A percentile compares a stretch with the other conserved stretches of the same genome.
phyloP scores from a whole-genome alignment of 129 eudicot genomes.

The Mikania micrantha region DNA sequence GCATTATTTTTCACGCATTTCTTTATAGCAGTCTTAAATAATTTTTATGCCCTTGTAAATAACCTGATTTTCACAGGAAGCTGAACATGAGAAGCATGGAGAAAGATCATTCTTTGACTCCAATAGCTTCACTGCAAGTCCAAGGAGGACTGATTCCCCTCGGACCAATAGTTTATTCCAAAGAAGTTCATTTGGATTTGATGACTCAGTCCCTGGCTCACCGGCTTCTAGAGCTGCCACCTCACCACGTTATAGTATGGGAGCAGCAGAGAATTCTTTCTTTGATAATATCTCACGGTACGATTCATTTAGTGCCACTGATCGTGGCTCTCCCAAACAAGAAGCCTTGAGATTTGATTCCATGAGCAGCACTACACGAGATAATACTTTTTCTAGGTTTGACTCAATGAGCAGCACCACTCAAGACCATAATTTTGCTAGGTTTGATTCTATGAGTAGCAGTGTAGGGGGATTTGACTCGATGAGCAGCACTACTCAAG shows the following conservation, averaged over 20 bases:
- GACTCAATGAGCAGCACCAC: slow-evolving; percentile 62
- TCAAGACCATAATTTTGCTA: slow-evolving; percentile 33
- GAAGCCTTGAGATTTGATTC: slow-evolving; percentile 50
- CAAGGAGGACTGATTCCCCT: slow-evolving; percentile 54
- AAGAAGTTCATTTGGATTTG: slow-evolving; percentile 54
- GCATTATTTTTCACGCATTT: background rate
- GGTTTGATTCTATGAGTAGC: slow-evolving; percentile 71
- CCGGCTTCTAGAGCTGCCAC: slow-evolving; percentile 65
- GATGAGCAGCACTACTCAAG: slow-evolving; percentile 42
- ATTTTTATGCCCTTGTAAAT: background rate
- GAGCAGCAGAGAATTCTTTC: slow-evolving; percentile 56
- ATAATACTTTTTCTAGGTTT: slow-evolving; percentile 36
- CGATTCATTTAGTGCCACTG: slow-evolving; percentile 41
- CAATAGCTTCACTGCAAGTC: slow-evolving; percentile 60
- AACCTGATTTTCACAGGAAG: slow-evolving; percentile 35
- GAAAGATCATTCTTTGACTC: slow-evolving; percentile 71
- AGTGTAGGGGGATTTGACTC: slow-evolving; percentile 52
- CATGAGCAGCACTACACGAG: slow-evolving; percentile 38
- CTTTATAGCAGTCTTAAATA: background rate
- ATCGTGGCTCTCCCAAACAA: slow-evolving; percentile 31
- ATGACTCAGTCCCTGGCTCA: slow-evolving; percentile 64
- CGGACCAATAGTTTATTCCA: slow-evolving; percentile 37
- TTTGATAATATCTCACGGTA: slow-evolving; percentile 47
- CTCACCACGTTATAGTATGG: slow-evolving; percentile 65
- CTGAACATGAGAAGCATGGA: slow-evolving; percentile 55